Evolutionary conservation across 192 early-diverging fungal species (phyloP), one percentile per base, ranked within the genome.

Genomic region (Coemansia sp.): DNA sequence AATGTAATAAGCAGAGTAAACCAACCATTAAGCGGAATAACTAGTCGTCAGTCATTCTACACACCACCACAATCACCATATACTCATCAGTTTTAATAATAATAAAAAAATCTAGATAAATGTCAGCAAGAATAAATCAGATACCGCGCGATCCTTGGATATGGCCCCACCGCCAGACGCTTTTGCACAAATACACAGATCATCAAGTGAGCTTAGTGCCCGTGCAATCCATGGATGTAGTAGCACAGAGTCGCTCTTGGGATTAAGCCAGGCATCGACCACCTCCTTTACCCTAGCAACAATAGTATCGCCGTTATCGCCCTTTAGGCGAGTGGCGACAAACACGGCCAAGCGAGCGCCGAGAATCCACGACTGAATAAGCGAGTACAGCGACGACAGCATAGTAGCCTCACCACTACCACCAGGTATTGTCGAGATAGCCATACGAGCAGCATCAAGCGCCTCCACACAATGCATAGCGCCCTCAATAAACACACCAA

Each of bases 351-450:
- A 53, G 7, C 73, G 79, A 29, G 79, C 79, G 22, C 79, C 79
- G 2, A 82, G 60, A 27, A 82, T 69, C 79, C 79, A 82, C 43
- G 79, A 75, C 67, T 82, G 79, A 40, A 82, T 36, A 29, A 61
- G 79, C 62, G 69, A 43, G 35, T 76, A 82, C 53, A 82, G 59
- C 31, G 37, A 20, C 5, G 79, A 53, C 51, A 70, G 31, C 14
- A 73, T 71, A 2, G 79, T 76, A 14, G 45, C 73, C 0, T 70
- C 70, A 10, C 27, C 29, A 47, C 67, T 11, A 42, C 31, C 40
- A 42, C 37, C 3, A 51, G 40, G 20, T 49, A 62, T 62, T 78
- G 59, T 17, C 60, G 10, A 19, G 74, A 65, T 40, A 71, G 58
- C 51, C 35, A 20, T 5, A 35, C 35, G 58, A 1, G 78, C 66